phyloP scores from a whole-genome alignment of 1,284 basidiomycete species.

The Hypsizygus ulmarius region DNA sequence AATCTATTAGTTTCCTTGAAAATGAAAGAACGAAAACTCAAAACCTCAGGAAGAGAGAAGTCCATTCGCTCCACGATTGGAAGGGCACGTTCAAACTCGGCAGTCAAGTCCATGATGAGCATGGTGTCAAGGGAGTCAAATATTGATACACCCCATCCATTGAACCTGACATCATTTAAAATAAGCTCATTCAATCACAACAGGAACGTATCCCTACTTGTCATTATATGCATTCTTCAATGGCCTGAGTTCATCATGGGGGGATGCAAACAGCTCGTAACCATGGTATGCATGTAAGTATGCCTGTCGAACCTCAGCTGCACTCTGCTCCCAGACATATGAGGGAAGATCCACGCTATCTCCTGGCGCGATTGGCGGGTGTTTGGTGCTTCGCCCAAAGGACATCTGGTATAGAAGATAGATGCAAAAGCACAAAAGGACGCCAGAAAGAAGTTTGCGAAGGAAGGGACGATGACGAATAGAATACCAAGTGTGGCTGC shows the following conservation, averaged over 20 bases:
- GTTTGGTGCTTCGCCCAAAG: slow-evolving; percentile 11
- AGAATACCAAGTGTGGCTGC: slow-evolving; percentile 8
- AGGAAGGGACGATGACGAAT: slow-evolving; percentile 24
- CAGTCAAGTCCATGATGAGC: slow-evolving; percentile 47
- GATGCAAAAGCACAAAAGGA: slow-evolving; percentile 17
- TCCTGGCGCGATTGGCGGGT: slow-evolving; percentile 6
- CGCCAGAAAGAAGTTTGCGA: slow-evolving; percentile 23
- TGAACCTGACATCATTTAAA: slow-evolving; percentile 44
- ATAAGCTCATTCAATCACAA: not conserved
- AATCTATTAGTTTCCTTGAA: slow-evolving; percentile 26
- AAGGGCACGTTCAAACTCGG: slow-evolving; percentile 65
- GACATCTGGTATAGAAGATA: slow-evolving; percentile 19
- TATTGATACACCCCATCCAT: slow-evolving; percentile 78
- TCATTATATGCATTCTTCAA: slow-evolving; percentile 38
- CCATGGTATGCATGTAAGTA: slow-evolving; percentile 59
- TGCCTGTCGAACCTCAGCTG: slow-evolving; percentile 51
- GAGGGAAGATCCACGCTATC: slow-evolving; percentile 23
- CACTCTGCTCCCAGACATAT: slow-evolving; percentile 47
- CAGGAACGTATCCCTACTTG: slow-evolving; percentile 26
- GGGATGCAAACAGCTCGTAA: slow-evolving; percentile 54
- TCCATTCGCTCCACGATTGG: slow-evolving; percentile 48
- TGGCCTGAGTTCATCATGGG: slow-evolving; percentile 60
- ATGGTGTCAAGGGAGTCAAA: slow-evolving; percentile 78
- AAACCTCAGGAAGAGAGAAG: slow-evolving; percentile 55
- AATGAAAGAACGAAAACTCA: slow-evolving; percentile 33